Base-by-base conservation (phyloP, 345 rosid species). In the Tarenaya hassleriana region DNA sequence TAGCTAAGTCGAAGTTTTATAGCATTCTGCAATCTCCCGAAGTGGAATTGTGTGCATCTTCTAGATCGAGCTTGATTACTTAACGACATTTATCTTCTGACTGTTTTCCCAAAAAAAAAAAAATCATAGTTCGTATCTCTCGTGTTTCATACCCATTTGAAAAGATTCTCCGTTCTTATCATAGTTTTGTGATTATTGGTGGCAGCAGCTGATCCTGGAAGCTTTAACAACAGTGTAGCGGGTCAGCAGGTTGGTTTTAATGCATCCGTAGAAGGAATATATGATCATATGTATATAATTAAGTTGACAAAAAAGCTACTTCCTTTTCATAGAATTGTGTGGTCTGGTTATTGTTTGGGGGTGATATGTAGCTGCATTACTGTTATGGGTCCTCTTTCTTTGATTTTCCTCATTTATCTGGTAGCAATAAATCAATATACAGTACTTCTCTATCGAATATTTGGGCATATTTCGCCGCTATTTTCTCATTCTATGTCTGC, bases 171-270 rank as follows among this genome's bases (percentile, higher is more conserved):
- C 15, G 10, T 41, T 1, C 21, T 37, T 32, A 17, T 51, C 34
- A 58, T 5, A 35, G 7, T 13, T 11, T 41, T 41, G 37, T 13
- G 38, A 20, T 43, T 51, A 38, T 15, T n/a, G 0, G 8, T 73
- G 45, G 69, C 85, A 82, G 95, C 59, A 50, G 35, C 78, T 62
- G 97, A 82, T 75, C 74, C 88, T 24, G 86, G 79, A 37, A 80
- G 95, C 75, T 88, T 84, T 70, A 88, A 88, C 67, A 88, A 84
- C 61, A 88, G 88, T 55, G 84, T 88, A 34, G 78, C 86, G 11
- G 96, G 69, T 8, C 75, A 82, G 46, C 91, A 88, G 95, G 95
- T 88, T 62, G 7, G 71, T 55, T 11, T 32, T 14, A 10, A 37
- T 10, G 41, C 29, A 20, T 17, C 18, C 16, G 5, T 31, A 8